phyloP scores from a whole-genome alignment of 2,329 filamentous ascomycete genomes.

The Diaporthe destruens region DNA sequence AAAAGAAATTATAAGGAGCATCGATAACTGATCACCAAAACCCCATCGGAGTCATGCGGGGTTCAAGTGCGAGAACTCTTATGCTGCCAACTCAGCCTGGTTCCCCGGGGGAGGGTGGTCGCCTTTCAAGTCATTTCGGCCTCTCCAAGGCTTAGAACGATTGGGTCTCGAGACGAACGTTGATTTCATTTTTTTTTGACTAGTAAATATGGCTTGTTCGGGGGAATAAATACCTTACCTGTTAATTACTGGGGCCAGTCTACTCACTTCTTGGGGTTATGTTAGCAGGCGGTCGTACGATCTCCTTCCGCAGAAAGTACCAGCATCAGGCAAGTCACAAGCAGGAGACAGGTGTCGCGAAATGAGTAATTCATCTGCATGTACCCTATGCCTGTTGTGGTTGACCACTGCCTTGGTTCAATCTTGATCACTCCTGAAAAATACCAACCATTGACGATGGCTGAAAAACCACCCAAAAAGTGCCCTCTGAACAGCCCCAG shows the following conservation, averaged over 20 bases:
- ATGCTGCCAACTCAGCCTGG: too few relatives aligned
- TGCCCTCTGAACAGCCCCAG: neutral
- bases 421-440: slow-evolving; percentile 18
- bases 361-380: slow-evolving; percentile 40
- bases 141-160: neutral
- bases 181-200: neutral
- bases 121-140: neutral
- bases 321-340: slow-evolving; percentile 35
- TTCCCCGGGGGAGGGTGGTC: neutral
- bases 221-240: neutral
- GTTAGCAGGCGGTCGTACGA: neutral
- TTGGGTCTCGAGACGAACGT: neutral
- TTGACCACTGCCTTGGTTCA: slow-evolving; percentile 13
- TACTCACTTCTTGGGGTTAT: neutral
- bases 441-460: slow-evolving; percentile 4
- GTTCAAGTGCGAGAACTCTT: too few relatives aligned
- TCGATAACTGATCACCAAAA: too few relatives aligned
- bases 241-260: neutral
- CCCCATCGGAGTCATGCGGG: neutral
- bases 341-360: slow-evolving; percentile 37
- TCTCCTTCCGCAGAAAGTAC: slow-evolving; percentile 2
- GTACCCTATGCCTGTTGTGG: slow-evolving; percentile 39
- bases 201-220: neutral
- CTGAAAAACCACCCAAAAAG: neutral
- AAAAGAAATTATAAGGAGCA: too few relatives aligned